Percentiles rank a stretch among this genome's conserved stretches.
Conservation (phyloP, 345 rosid species). For the Triadica sebifera region DNA sequence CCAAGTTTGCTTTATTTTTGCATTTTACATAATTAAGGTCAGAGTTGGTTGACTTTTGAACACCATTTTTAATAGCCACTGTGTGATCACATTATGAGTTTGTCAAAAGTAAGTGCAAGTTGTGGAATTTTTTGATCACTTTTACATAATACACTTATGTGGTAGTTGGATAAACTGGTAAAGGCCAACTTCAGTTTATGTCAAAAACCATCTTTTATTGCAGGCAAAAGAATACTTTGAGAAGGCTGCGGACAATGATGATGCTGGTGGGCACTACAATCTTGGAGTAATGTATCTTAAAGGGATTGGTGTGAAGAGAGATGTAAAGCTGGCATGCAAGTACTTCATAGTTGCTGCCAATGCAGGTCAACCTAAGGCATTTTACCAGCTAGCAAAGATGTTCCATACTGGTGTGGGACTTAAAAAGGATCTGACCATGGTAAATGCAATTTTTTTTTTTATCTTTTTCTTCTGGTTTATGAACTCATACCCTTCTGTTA, state of each 20-base stretch:
- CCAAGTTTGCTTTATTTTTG: background rate
- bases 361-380: constrained; percentile 94
- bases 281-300: constrained; percentile 89
- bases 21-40: background rate
- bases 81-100: background rate
- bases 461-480: constrained; percentile 1
- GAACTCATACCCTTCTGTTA: background rate
- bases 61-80: background rate
- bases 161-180: background rate
- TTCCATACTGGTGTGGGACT: constrained; percentile 96
- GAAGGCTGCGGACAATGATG: constrained; percentile 77
- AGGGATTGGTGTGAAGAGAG: constrained; percentile 88
- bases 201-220: constrained; percentile 15
- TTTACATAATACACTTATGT: background rate
- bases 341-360: constrained; percentile 82
- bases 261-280: constrained; percentile 91
- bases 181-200: background rate
- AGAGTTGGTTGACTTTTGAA: background rate
- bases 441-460: constrained; percentile 28
- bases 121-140: background rate
- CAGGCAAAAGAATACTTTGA: constrained; percentile 96
- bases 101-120: constrained; percentile 2
- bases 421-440: constrained; percentile 72
- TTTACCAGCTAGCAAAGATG: constrained; percentile 97
- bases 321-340: constrained; percentile 72